Percentiles rank a stretch among this genome's conserved stretches.
Conservation (phyloP, 345 rosid genomes). For the Citrus mangshanensis region DNA sequence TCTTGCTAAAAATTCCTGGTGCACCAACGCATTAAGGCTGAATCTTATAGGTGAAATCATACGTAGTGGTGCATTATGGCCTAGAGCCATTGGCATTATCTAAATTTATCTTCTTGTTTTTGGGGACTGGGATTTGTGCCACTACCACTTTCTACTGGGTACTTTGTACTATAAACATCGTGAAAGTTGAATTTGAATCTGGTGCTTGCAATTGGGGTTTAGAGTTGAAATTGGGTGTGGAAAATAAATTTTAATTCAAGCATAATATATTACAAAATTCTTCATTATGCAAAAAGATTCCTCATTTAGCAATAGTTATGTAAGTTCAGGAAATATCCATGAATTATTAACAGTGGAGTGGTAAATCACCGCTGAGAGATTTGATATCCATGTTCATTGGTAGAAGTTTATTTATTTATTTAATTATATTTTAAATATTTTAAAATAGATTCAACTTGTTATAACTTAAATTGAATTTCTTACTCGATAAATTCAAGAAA, state of each 20-base stretch:
- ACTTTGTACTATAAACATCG: not conserved
- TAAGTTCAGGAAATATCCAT: not conserved
- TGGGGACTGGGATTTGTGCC: conserved; percentile 5
- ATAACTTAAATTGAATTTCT: too few relatives aligned
- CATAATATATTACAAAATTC: not conserved
- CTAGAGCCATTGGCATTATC: conserved; percentile 26
- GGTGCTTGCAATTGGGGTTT: not conserved
- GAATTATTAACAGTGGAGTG: not conserved
- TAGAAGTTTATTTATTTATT: not conserved
- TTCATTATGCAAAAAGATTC: not conserved
- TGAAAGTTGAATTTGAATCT: not conserved
- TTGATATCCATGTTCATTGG: not conserved
- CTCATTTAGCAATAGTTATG: not conserved
- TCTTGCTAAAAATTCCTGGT: conserved; percentile 6
- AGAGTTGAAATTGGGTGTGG: not conserved
- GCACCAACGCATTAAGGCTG: conserved; percentile 38
- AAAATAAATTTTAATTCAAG: not conserved
- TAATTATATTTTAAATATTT: not conserved
- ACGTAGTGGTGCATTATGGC: conserved; percentile 34
- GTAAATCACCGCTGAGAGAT: not conserved
- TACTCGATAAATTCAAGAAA: too few relatives aligned
- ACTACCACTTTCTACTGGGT: conserved; percentile 2
- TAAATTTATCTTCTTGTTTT: too few relatives aligned
- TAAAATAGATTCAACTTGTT: too few relatives aligned
- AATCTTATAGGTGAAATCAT: conserved; percentile 35